Base-by-base conservation (phyloP, 306 rosid genomes). In the Pyrus bretschneideri region DNA sequence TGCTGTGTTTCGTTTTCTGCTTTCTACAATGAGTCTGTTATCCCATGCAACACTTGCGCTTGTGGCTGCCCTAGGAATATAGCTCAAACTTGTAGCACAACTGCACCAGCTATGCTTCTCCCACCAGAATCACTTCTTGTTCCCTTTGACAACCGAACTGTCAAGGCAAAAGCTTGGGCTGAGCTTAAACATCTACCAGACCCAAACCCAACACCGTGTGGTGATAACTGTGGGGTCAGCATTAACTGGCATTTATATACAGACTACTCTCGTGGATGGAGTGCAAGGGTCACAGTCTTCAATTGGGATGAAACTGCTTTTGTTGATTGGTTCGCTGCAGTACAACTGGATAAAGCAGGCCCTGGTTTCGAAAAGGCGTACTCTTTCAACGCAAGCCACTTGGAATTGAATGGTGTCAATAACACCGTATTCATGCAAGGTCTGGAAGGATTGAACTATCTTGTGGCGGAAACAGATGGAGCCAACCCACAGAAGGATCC, bases 1-100 rank as follows among this genome's bases (percentile, higher is more conserved):
- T 96, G 99, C 73, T 96, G 99, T 35, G 96, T 96, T 76, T 96
- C 99, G 1, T 96, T 93, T 82, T 96, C 99, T 15, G 89, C 96
- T 18, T 96, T 79, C 83, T 91, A 88, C 85, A 96, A 96, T 30
- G 97, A 93, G 0, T 96, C 99, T n/a, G 93, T 93, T 71, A 80
- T 96, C 67, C 99, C 99, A 1, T 96, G 99, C 87, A 62, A 86
- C 23, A 96, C 99, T 1, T 96, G 99, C 78, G 99, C 99, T 0
- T 96, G 99, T 84, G 99, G 99, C 51, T 96, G 99, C 81, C 73
- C 96, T 7, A 76, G n/a, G 4, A 85, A 85, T 75, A 55, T 85
- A 2, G 87, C 13, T 22, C 86, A 74, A 38, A 88, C 94, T 7
- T 96, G 99, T 64, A 96, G 96, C 67, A 38, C 88, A 9, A 83